Conservation (phyloP, 208 protist genomes). For the Trypanosoma grayi region DNA sequence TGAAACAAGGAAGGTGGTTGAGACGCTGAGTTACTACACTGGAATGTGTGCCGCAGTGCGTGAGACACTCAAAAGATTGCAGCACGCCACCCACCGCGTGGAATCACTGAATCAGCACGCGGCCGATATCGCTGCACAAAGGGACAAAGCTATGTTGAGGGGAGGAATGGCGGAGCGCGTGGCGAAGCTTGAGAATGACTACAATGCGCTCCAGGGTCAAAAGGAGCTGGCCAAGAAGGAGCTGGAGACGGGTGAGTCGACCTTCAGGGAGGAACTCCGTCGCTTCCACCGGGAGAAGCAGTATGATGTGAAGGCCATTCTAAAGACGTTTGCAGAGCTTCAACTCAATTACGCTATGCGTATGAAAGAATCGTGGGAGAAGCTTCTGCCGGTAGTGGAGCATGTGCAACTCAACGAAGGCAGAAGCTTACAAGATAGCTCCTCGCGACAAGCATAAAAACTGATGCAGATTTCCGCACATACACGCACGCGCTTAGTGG, state of each 20-base stretch:
- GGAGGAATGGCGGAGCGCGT: constrained; percentile 28
- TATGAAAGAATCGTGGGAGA: constrained; percentile 73
- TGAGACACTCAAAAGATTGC: constrained; percentile 59
- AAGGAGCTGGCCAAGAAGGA: constrained; percentile 29
- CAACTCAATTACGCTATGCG: constrained; percentile 71
- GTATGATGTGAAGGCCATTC: constrained; percentile 75
- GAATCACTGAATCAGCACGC: constrained; percentile 22
- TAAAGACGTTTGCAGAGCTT: constrained; percentile 72
- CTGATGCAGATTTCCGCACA: no score
- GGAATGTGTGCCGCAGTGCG: constrained; percentile 76
- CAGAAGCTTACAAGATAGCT: not conserved
- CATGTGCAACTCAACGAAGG: constrained; percentile 22
- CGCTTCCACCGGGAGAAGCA: constrained; percentile 82
- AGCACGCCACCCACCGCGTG: constrained; percentile 30
- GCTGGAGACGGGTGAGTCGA: constrained; percentile 11
- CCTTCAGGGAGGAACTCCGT: constrained; percentile 61
- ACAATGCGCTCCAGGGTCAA: constrained; percentile 35
- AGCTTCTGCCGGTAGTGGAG: constrained; percentile 46
- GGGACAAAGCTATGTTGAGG: constrained; percentile 28
- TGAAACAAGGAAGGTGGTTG: constrained; percentile 66
- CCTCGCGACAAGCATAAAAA: not conserved
- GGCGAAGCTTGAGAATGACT: constrained; percentile 20
- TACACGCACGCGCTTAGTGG: no score
- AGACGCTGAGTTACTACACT: constrained; percentile 80
- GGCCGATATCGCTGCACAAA: constrained; percentile 23